Evolutionary conservation across 1,139 yeast species (phyloP), one percentile per base, ranked within the genome.

Genomic region (Yamadazyma membranifaciens): DNA sequence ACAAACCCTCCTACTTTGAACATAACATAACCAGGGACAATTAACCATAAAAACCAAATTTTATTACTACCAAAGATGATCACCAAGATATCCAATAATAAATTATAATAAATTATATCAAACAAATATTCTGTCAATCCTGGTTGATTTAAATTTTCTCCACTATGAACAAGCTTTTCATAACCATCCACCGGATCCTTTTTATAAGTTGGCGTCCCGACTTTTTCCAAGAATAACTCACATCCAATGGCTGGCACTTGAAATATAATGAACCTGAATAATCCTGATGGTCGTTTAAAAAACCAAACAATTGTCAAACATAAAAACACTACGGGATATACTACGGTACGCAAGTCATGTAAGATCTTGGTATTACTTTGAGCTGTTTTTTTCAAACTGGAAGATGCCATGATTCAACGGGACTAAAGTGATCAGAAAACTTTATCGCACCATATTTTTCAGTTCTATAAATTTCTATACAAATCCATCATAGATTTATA

Each of bases 81-180:
- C 63, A 81, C 75, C 39, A 84, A 62, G 0, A 83, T 41, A 49
- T 81, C 81, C 47, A 83, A 68, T 12, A 75, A 54, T 74, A 87
- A 74, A 1, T 95, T 86, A 40, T 85, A 61, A 55, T 87, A 87
- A 42, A 87, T 69, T 16, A 86, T 63, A 56, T 87, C 96, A 55
- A 83, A 83, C 63, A 86, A 63, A 65, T 84, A 86, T 59, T 87
- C 95, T 15, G 82, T 83, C 34, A 87, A 65, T 0, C 95, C 96
- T 3, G 65, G 60, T 45, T 81, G 87, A 36, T 62, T 60, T 45
- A 87, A 68, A 54, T 87, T 91, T 34, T 76, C 80, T 2, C 95
- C 95, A 2, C 84, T 59, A 16, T 61, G 65, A 2, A 75, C 56
- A 40, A 86, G 64, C 40, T 60, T 62, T 15, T 48, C 49, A 13